Base-by-base conservation (phyloP, 2,329 filamentous ascomycete genomes). In the Arthrobotrys megalospora region DNA sequence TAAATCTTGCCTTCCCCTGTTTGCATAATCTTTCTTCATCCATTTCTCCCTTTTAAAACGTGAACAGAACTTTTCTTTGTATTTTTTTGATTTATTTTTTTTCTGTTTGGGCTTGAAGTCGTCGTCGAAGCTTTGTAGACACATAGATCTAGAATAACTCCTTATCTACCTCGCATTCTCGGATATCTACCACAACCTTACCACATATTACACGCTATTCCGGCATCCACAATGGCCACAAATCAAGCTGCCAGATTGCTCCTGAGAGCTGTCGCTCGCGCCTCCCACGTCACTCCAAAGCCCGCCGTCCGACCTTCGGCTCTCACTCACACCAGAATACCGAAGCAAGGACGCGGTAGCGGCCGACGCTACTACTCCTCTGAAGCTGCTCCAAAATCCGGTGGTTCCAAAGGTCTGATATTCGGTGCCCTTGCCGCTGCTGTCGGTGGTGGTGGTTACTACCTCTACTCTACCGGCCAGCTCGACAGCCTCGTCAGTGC, bases 391-490 rank as follows among this genome's bases (percentile, higher is more conserved):
- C 66, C 76, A 12, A 58, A 79, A 55, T 66, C 77, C n/a, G 80
- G 76, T 21, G 76, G 80, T 12, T 67, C 67, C 32, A 79, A 65
- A 24, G 73, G 69, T 12, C 70, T 81, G n/a, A 53, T 80, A 36
- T 65, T 80, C 41, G 77, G 78, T 62, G 72, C 58, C 28, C n/a
- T 82, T 55, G 72, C 79, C 19, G 76, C 81, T 21, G 76, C 69
- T 55, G 63, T 69, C 19, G 28, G 77, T 66, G 81, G 79, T 66
- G 81, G 81, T 65, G 80, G 71, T 45, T 81, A 71, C 60, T 82
- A 81, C 71, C 78, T 81, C 52, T 81, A 82, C 72, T 69, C 77
- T 52, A 80, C 79, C 16, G 80, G 80, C 12, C 80, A 80, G 66
- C 78, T 81, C 19, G 64, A 62, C 45, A 41, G 68, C 34, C 67